Conservation (phyloP, 148 eudicot species). For the Silene latifolia region DNA sequence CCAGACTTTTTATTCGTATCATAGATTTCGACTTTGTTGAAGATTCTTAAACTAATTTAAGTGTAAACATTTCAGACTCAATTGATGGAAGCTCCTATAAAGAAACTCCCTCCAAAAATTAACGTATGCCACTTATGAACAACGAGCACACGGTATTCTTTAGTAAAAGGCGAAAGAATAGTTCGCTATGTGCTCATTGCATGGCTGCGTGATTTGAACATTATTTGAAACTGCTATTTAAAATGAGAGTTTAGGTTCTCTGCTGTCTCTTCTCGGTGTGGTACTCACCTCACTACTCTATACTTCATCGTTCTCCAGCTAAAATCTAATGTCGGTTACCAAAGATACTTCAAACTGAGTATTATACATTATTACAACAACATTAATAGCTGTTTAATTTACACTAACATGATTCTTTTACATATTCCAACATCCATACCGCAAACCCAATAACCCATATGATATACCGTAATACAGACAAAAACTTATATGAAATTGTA, state of each 20-base stretch:
- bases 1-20: no score
- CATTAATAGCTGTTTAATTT: no score
- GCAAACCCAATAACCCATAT: no score
- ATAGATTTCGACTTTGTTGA: no score
- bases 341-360: no score
- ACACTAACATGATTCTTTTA: no score
- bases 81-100: not conserved
- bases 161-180: constrained; percentile 78
- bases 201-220: constrained; percentile 27
- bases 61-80: no score
- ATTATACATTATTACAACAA: no score
- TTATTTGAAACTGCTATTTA: not conserved
- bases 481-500: no score
- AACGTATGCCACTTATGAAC: constrained; percentile 42
- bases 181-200: constrained; percentile 52
- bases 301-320: not conserved
- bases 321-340: not conserved
- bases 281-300: not conserved
- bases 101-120: not conserved
- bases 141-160: constrained; percentile 61
- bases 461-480: no score
- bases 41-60: no score
- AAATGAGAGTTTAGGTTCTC: not conserved
- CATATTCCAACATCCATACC: no score
- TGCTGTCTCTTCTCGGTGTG: not conserved